Base-by-base conservation (phyloP, 1,139 yeast species). In the Tardiomyces digboiensis region DNA sequence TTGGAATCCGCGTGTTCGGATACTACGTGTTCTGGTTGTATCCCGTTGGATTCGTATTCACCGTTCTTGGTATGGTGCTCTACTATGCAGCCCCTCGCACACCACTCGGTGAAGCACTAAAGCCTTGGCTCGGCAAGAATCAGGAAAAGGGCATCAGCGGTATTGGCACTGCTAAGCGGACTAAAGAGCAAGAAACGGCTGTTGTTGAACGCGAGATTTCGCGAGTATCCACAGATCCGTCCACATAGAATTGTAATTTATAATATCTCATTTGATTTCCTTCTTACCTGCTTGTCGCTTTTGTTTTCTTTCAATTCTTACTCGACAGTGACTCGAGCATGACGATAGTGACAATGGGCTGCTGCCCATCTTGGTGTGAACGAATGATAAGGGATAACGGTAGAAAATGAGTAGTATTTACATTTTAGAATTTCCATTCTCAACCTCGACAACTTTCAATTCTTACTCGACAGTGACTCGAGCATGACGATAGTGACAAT, bases 91-190 rank as follows among this genome's bases (percentile, higher is more conserved):
- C 68, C 8, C 65, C 68, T 21, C 55, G 56, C 49, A 57, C 60
- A 20, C 43, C 41, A 14, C 53, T 55, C 13, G 72, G 72, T 22
- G 74, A 69, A 50, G 59, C 71, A 20, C 48, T 56, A 45, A 69
- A 69, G 54, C 74, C 74, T 4, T 69, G 74, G 74, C 62, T 68
- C n/a, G 71, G 71, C 13, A 56, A 57, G 36, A 49, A 65, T 53
- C 71, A 68, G 46, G 59, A 59, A 33, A 51, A 46, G 7, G 74
- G 72, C 14, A 59, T 69, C 23, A 59, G 52, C 23, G 74, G 73
- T 6, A 44, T 69, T 22, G 72, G 73, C 21, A 68, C 72, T 12
- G 72, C 71, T 36, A 53, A 47, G 43, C 43, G 29, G 14, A 33
- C 40, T 16, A 26, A 26, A 8, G 33, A 26, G 33, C 33, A 26